phyloP scores from a whole-genome alignment of 1,284 basidiomycete species.

The Cerioporus squamosus region DNA sequence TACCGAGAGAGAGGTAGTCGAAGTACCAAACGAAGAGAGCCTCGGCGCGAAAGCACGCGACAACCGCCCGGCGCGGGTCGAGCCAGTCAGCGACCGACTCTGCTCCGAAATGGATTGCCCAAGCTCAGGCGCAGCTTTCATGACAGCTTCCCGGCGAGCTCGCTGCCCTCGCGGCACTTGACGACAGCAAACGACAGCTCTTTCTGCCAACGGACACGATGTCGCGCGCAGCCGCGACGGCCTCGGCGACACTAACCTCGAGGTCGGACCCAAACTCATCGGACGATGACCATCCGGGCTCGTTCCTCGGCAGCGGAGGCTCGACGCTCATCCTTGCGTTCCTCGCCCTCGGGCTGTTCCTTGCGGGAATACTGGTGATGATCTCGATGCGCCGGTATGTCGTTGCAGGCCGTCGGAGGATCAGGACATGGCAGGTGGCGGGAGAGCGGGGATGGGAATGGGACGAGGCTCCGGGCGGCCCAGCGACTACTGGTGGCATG shows the following conservation, averaged over 20 bases:
- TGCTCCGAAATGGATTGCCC: too few species aligned
- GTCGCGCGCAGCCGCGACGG: slow-evolving; percentile 5
- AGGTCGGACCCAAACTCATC: not conserved
- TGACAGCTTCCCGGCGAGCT: not conserved
- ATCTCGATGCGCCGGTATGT: slow-evolving; percentile 29
- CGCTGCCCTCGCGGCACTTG: slow-evolving; percentile 10
- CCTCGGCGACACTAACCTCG: slow-evolving; percentile 8
- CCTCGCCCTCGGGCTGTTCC: slow-evolving; percentile 33
- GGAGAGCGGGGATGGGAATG: not conserved
- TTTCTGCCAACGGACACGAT: not conserved
- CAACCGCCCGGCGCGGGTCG: too few species aligned
- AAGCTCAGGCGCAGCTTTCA: not conserved
- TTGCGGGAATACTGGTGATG: slow-evolving; percentile 31
- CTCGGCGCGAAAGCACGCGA: too few species aligned
- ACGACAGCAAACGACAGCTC: not conserved
- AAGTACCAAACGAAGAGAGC: not conserved
- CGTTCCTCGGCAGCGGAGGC: slow-evolving; percentile 27
- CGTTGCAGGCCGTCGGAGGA: slow-evolving; percentile 12
- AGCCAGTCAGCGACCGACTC: too few species aligned
- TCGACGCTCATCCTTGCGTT: slow-evolving; percentile 35
- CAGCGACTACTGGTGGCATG: not conserved
- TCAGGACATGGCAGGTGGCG: slow-evolving; percentile 2
- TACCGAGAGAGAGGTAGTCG: not conserved
- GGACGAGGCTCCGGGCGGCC: slow-evolving; percentile 7
- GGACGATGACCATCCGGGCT: not conserved